Evolutionary conservation across 176 grass and related monocot genomes (phyloP), one percentile per base, ranked within the genome.

Genomic region (Lolium multiflorum): DNA sequence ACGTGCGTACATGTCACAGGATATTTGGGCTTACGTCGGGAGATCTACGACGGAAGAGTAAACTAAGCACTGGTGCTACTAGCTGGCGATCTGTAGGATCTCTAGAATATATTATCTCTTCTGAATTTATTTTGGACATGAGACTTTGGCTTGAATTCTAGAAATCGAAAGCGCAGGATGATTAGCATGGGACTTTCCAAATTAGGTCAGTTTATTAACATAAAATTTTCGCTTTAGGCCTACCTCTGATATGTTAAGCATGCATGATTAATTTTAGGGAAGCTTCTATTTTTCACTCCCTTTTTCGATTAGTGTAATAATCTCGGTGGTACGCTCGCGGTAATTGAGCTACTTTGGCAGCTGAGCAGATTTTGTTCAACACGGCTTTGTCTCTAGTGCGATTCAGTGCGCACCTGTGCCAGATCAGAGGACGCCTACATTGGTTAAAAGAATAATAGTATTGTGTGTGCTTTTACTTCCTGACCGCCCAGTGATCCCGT

Each of bases 41-140:
- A 22, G 41, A 81, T 80, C 55, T 52, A 77, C 15, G 7, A 25
- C 10, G 5, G 18, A 3, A 21, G 79, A 37, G 21, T 67, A 63
- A 47, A 66, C 60, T 22, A 18, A 57, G 11, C 8, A 49, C 8
- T 17, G 12, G 14, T 14, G 20, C 11, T 52, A 48, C 11, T 79
- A 84, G 66, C 57, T 65, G 87, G 35, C 46, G 15, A 5, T 48
- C 10, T 80, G 61, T 56, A 35, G 15, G 28, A 90, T 90, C 51
- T 62, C 52, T 61, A 17, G 68, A 49, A 43, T 43, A 43, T 43
- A 43, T 43, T 43, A 43, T 43, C 41, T 43, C 41, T 43, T 43
- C 41, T 43, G 6, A 43, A 43, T 43, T 43, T 43, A 43, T 43
- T 43, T 43, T 43, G 7, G 41, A 43, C 41, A 43, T 43, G 41